These are phyloP conservation scores for Gossypium lobatum DNA, from an alignment of 441 rosid genomes.

Conservation along the genomic window DNA sequence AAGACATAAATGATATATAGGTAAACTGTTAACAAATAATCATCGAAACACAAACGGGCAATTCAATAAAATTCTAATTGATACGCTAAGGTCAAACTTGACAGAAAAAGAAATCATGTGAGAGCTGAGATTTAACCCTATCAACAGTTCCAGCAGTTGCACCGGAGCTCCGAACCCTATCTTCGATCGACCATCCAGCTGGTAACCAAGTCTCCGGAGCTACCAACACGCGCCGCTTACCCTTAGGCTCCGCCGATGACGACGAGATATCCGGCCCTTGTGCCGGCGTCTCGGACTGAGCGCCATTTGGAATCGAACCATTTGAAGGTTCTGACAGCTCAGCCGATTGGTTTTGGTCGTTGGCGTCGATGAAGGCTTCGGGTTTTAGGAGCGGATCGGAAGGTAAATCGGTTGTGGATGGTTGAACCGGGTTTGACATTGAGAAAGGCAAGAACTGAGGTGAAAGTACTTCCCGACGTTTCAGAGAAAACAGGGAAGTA, in stretches of 20 bases:
- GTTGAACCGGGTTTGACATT: constrained; percentile 5
- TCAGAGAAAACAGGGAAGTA: not conserved
- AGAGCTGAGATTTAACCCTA: constrained; percentile 37
- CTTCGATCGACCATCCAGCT: constrained; percentile 68
- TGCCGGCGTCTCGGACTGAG: constrained; percentile 5
- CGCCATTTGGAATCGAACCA: constrained; percentile 2
- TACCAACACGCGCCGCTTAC: constrained; percentile 20
- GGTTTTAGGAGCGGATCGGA: constrained; percentile 32
- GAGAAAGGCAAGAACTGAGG: not conserved
- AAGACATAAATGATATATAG: not conserved
- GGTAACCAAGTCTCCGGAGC: constrained; percentile 52
- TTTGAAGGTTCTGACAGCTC: constrained; percentile 11
- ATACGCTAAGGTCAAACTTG: not conserved
- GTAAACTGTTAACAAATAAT: not conserved
- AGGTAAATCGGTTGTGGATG: not conserved
- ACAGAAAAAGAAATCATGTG: not conserved
- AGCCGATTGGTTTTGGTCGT: constrained; percentile 5
- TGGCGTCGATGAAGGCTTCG: constrained; percentile 29
- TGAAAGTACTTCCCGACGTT: not conserved
- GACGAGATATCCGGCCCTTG: constrained; percentile 4
- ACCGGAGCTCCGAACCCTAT: constrained; percentile 54
- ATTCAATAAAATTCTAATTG: not conserved
- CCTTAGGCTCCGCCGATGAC: constrained; percentile 16
- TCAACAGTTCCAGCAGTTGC: constrained; percentile 62
- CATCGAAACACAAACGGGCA: not conserved